phyloP scores from a whole-genome alignment of 805 yeast species.

The Yamadazyma sp. region DNA sequence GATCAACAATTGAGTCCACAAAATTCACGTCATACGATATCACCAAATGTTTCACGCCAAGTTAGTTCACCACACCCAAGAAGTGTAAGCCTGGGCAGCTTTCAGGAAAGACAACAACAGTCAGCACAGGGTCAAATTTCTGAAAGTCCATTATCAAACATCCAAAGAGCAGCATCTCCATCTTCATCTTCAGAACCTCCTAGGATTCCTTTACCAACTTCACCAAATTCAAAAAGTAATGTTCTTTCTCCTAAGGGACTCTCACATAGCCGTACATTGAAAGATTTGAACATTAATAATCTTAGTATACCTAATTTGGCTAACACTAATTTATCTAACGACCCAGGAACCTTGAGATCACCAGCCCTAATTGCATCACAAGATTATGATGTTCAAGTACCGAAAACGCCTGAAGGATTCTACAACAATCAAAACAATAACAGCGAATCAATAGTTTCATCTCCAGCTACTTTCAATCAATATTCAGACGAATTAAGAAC shows the following conservation, averaged over 20 bases:
- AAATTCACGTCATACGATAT: slow-evolving; percentile 4
- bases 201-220: slow-evolving; percentile 10
- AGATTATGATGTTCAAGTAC: slow-evolving; percentile 7
- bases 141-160: background rate
- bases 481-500: slow-evolving; percentile 12
- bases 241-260: slow-evolving; percentile 9
- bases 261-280: slow-evolving; percentile 12
- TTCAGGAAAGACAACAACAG: too few relatives aligned
- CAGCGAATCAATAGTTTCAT: slow-evolving; percentile 11
- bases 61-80: background rate
- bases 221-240: slow-evolving; percentile 8
- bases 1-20: slow-evolving; percentile 4
- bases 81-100: too few relatives aligned
- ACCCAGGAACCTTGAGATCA: slow-evolving; percentile 6
- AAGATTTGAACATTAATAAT: slow-evolving; percentile 11
- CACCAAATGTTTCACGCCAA: slow-evolving; percentile 1
- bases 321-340: background rate
- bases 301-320: slow-evolving; percentile 5
- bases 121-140: background rate
- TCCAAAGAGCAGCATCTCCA: background rate
- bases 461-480: slow-evolving; percentile 9
- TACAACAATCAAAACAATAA: slow-evolving; percentile 4
- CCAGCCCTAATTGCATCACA: slow-evolving; percentile 9
- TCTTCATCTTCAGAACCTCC: slow-evolving; percentile 9
- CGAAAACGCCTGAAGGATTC: slow-evolving; percentile 24